Evolutionary conservation across 176 grass and related monocot genomes (phyloP).

Genomic region (Themeda triandra): DNA sequence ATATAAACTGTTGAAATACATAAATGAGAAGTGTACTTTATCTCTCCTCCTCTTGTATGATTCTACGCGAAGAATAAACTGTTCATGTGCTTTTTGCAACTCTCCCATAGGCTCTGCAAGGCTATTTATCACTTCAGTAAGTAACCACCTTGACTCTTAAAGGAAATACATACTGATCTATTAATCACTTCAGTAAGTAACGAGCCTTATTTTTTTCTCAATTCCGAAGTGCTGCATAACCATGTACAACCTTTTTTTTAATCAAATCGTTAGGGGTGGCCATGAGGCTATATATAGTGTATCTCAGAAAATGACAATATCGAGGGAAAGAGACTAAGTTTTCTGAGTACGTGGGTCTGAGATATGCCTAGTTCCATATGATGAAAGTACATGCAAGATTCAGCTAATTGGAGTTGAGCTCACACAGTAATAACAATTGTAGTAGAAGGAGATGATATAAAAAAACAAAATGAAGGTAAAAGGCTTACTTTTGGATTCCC

Average conservation of each 20-base stretch:
- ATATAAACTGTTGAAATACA: not conserved
- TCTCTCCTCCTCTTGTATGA: conserved; percentile 65
- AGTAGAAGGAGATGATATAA: not conserved
- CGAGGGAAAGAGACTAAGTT: not conserved
- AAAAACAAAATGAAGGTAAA: not conserved
- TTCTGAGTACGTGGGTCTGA: not conserved
- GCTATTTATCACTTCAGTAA: conserved; percentile 42
- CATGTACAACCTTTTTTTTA: not conserved
- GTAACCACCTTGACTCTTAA: not conserved
- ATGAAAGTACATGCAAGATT: not conserved
- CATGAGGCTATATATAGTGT: not conserved
- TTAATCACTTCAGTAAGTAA: too few relatives aligned
- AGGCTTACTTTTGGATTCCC: conserved; percentile 72
- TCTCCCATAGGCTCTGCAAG: conserved; percentile 82
- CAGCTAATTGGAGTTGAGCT: not conserved
- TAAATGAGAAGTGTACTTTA: conserved; percentile 45
- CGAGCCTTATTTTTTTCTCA: too few relatives aligned
- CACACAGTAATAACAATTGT: not conserved
- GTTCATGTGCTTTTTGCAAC: conserved; percentile 69
- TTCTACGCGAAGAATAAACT: conserved; percentile 68
- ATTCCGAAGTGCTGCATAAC: not conserved
- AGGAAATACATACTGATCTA: not conserved
- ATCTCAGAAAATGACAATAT: not conserved
- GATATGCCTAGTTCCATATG: not conserved
- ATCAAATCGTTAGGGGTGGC: not conserved